Evolutionary conservation across 176 grass and related monocot species (phyloP), one percentile per base, ranked within the genome.

Genomic region (Avena eriantha): DNA sequence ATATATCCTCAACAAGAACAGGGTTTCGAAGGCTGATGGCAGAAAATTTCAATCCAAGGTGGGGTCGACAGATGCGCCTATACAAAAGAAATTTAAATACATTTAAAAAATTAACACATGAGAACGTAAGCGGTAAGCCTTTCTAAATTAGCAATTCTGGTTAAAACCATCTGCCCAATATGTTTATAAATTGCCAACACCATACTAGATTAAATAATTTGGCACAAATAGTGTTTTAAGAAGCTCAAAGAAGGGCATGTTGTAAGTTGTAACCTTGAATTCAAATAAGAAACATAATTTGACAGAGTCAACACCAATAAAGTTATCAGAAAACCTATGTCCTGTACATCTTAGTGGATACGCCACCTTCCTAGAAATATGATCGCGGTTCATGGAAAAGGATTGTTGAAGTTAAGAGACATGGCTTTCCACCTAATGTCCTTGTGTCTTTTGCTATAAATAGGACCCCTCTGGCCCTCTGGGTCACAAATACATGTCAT

Each of bases 31-130:
- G 41, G 13, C 58, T 63, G 13, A 80, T 80, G 56, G 56, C 77
- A 36, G n/a, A 46, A 63, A 80, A 29, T 75, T 71, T 61, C 58
- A 76, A 50, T 58, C 53, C 73, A 83, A 69, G 87, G 39, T 51
- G 73, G 69, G 73, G 76, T 55, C 73, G 69, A 78, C 49, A 73
- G 70, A 57, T 66, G 80, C 69, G 41, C 54, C 45, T 78, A 21
- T 36, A 49, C 29, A 59, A 84, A 39, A 43, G 0, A 69, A 21
- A 70, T 0, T 41, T 10, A 41, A 68, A 70, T 70, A n/a, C 35
- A 41, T 70, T 70, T 43, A 1, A 70, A 41, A 41, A 41, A 41
- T 41, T 41, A 41, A 41, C 39, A 12, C 35, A 43, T 39, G 1
- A 70, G 68, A 9, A 70, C 3, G 4, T 70, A 70, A 43, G 39